phyloP scores from a whole-genome alignment of 176 grass and related monocot genomes.

The Miscanthus lutarioriparius region DNA sequence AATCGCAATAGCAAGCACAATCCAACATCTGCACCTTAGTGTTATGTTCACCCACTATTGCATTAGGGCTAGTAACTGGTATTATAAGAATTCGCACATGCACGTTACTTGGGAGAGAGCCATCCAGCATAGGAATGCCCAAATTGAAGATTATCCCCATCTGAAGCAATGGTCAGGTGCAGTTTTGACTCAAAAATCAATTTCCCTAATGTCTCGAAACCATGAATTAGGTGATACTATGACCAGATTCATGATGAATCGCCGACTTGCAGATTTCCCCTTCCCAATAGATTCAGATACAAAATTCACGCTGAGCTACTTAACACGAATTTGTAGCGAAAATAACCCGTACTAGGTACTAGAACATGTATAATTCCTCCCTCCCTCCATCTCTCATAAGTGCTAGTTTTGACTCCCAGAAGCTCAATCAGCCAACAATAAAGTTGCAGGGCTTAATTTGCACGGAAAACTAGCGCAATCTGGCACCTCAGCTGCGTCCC shows the following conservation, averaged over 20 bases:
- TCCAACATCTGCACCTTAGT: background rate
- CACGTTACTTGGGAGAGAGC: background rate
- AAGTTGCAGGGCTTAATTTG: background rate
- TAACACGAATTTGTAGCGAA: background rate
- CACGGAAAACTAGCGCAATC: background rate
- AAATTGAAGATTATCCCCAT: background rate
- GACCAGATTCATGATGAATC: background rate
- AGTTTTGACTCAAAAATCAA: slow-evolving; percentile 11
- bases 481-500: background rate
- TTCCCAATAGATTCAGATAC: background rate
- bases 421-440: background rate
- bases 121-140: slow-evolving; percentile 21
- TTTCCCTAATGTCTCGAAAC: background rate
- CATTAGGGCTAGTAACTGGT: background rate
- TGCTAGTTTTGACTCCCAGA: background rate
- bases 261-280: background rate
- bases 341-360: background rate
- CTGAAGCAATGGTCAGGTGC: slow-evolving; percentile 29
- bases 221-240: background rate
- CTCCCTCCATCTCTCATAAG: background rate
- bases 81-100: background rate
- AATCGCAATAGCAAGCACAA: background rate
- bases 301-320: background rate
- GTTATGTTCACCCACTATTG: background rate
- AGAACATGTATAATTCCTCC: background rate